These are phyloP conservation scores for Suhomyces xylopsoci DNA, from an alignment of 805 yeast genomes.

Conservation along the genomic window DNA sequence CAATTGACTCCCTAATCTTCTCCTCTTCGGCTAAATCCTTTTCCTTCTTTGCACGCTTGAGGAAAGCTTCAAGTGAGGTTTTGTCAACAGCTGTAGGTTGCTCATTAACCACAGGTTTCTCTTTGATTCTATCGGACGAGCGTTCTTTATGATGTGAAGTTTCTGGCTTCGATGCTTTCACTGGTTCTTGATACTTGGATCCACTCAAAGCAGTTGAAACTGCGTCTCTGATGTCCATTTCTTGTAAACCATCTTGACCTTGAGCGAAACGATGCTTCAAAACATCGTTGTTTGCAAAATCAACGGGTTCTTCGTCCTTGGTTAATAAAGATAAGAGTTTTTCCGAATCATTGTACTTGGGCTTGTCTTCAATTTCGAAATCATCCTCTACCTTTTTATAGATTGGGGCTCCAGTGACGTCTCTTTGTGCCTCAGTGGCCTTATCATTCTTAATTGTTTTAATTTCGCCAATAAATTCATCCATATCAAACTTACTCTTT, in stretches of 20 bases:
- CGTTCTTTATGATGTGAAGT: background rate
- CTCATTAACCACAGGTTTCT: background rate
- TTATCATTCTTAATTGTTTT: background rate
- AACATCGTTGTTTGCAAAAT: constrained; percentile 5
- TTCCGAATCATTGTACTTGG: constrained; percentile 17
- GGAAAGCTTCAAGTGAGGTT: constrained; percentile 35
- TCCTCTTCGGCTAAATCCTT: constrained; percentile 41
- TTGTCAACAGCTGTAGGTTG: background rate
- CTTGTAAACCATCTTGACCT: constrained; percentile 5
- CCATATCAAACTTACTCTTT: constrained; percentile 17
- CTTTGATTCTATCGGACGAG: background rate
- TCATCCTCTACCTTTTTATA: background rate
- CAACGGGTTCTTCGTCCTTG: constrained; percentile 9
- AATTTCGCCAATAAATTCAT: constrained; percentile 13
- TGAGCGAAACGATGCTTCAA: constrained; percentile 2
- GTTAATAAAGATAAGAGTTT: constrained; percentile 13
- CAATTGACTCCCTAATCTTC: constrained; percentile 45
- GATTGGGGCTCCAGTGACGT: background rate
- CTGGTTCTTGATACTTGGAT: background rate
- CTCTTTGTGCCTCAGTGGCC: background rate
- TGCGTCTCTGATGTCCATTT: constrained; percentile 19
- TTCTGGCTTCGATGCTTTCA: background rate
- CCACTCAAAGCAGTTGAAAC: constrained; percentile 21
- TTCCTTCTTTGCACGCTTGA: constrained; percentile 41
- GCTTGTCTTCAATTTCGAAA: background rate